A percentile compares a stretch with the other conserved stretches of the same genome.
phyloP scores from a whole-genome alignment of 2,329 filamentous ascomycete genomes.

The Magnaporthales sp. region DNA sequence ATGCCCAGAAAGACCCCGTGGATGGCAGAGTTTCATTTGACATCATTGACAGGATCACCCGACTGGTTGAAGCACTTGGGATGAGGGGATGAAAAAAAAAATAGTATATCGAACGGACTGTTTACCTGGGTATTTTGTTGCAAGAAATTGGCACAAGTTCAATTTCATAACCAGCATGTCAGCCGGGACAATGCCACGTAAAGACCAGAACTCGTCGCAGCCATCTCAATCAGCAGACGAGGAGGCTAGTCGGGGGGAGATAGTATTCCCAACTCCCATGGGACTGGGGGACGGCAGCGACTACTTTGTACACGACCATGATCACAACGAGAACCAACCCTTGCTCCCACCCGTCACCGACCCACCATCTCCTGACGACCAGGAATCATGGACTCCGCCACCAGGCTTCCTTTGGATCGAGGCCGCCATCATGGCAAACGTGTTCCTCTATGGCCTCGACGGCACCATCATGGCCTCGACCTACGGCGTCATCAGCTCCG shows the following conservation, averaged over 20 bases:
- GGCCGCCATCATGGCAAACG: constrained; percentile 54
- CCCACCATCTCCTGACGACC: not conserved
- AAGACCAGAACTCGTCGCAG: not conserved
- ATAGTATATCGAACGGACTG: not conserved
- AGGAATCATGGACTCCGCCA: constrained; percentile 36
- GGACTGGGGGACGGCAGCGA: too few species aligned
- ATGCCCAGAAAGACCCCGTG: not conserved
- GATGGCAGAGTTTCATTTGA: not conserved
- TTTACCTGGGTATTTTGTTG: not conserved
- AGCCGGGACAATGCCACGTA: not conserved
- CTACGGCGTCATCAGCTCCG: constrained; percentile 66
- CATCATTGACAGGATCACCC: not conserved
- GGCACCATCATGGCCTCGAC: constrained; percentile 66
- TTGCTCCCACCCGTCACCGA: not conserved
- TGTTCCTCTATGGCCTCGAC: constrained; percentile 61
- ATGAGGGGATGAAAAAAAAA: too few species aligned
- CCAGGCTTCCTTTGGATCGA: constrained; percentile 49
- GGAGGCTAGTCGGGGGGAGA: not conserved
- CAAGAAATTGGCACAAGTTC: too few species aligned
- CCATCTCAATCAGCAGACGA: not conserved
- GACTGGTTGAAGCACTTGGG: too few species aligned
- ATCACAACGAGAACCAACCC: not conserved
- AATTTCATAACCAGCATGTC: not conserved
- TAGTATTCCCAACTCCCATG: too few species aligned
- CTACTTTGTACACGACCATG: too few species aligned